These are phyloP conservation scores for Celoporthe dispersa DNA, from an alignment of 2,329 filamentous ascomycete species.

Conservation along the genomic window DNA sequence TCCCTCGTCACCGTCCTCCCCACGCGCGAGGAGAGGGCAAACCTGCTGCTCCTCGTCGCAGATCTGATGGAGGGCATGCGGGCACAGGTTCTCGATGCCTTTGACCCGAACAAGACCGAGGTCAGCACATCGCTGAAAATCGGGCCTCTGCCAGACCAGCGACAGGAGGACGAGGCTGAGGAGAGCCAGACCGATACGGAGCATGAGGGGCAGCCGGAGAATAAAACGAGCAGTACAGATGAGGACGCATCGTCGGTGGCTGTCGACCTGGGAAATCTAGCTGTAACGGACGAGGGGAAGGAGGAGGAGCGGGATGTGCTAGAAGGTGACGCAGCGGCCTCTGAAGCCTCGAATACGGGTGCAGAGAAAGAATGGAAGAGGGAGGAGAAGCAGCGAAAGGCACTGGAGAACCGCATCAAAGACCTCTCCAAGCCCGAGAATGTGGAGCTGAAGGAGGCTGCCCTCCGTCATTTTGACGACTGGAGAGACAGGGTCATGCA, in stretches of 20 bases:
- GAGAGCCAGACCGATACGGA: not conserved
- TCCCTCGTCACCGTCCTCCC: conserved; percentile 32
- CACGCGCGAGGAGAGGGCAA: conserved; percentile 31
- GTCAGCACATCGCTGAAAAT: conserved; percentile 20
- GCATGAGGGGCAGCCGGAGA: not conserved
- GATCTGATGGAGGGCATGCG: conserved; percentile 31
- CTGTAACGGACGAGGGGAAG: not conserved
- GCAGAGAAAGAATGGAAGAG: conserved; percentile 7
- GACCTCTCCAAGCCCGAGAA: conserved; percentile 38
- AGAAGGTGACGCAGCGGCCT: not conserved
- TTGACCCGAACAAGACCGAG: conserved; percentile 27
- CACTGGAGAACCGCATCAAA: conserved; percentile 18
- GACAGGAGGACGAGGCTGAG: conserved; percentile 1
- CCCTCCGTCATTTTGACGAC: conserved; percentile 73
- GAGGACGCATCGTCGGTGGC: not conserved
- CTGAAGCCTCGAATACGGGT: not conserved
- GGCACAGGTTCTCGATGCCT: conserved; percentile 28
- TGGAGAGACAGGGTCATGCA: conserved; percentile 75
- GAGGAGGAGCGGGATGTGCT: not conserved
- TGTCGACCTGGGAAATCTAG: not conserved
- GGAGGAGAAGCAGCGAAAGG: conserved; percentile 25
- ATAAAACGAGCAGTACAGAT: not conserved
- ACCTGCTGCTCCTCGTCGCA: conserved; percentile 30
- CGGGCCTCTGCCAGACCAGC: not conserved
- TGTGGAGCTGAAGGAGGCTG: conserved; percentile 50